Conservation (phyloP, 2,329 filamentous ascomycete genomes). For the Fusarium sp. region DNA sequence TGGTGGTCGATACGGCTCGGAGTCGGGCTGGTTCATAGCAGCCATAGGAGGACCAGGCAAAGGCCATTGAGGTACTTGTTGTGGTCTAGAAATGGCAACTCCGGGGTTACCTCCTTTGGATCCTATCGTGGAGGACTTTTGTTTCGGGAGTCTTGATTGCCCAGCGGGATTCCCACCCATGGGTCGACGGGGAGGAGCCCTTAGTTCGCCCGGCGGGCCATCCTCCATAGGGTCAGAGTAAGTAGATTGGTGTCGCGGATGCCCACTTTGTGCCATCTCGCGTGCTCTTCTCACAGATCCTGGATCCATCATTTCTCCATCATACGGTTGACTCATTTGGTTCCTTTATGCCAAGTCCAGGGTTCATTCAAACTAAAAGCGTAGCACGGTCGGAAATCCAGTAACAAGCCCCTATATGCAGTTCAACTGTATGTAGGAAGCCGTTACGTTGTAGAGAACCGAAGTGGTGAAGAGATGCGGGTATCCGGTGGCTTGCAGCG, state of each 20-base stretch:
- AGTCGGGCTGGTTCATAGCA: slow-evolving; percentile 49
- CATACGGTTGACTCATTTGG: slow-evolving; percentile 68
- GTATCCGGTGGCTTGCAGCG: slow-evolving; percentile 34
- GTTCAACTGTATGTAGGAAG: slow-evolving; percentile 45
- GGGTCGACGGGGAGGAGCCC: slow-evolving; percentile 48
- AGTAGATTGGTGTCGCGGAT: slow-evolving; percentile 42
- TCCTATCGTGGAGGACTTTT: slow-evolving; percentile 36
- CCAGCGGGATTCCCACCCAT: slow-evolving; percentile 37
- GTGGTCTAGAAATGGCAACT: slow-evolving; percentile 66
- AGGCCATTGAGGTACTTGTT: slow-evolving; percentile 68
- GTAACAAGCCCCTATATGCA: slow-evolving; percentile 36
- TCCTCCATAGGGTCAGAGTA: slow-evolving; percentile 48
- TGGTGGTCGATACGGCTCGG: slow-evolving; percentile 63
- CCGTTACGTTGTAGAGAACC: slow-evolving; percentile 30
- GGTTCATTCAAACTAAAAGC: slow-evolving; percentile 37
- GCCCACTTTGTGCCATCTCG: slow-evolving; percentile 63
- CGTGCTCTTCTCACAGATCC: slow-evolving; percentile 67
- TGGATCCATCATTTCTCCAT: slow-evolving; percentile 67
- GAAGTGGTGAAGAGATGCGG: slow-evolving; percentile 26
- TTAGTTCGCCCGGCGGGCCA: slow-evolving; percentile 43
- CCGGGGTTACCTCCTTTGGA: slow-evolving; percentile 44
- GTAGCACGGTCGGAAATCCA: slow-evolving; percentile 21
- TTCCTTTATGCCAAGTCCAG: slow-evolving; percentile 40
- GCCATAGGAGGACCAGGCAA: slow-evolving; percentile 57
- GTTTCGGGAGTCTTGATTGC: slow-evolving; percentile 36